Evolutionary conservation across 768 basidiomycete species (phyloP), one percentile per base, ranked within the genome.

Genomic region (Pleurotus eryngii): DNA sequence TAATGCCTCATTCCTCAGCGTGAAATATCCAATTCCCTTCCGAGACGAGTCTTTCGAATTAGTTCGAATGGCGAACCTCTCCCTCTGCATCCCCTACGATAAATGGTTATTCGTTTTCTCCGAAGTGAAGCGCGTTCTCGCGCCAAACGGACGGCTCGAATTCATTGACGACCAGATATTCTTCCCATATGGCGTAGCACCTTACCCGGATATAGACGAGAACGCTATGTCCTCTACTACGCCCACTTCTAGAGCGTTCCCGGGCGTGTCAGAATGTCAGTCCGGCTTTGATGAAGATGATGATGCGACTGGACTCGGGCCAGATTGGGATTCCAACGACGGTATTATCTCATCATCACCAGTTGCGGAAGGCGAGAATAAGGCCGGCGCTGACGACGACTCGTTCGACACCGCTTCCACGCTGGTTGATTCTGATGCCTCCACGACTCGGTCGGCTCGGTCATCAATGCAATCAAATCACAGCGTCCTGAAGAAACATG

Each of bases 1-100:
- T 11, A 1, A 35, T 11, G 30, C 30, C 4, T 9, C 30, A 3
- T 3, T 35, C 8, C 2, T 3, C 58, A 87, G 85, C 64, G 67
- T 86, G 35, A 78, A 78, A 61, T 74, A 80, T 59, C 65, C 70
- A 26, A 72, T 91, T 24, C 89, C 90, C 0, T 90, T 90, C 59
- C 73, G 77, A 0, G 77, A 81, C 62, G 73, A 80, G 48, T 75
- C 76, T 2, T 91, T 92, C 60, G 88, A 92, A 62, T 74, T 85
- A 53, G 83, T 93, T 43, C 79, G 90, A 37, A 83, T 92, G 79
- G 84, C 88, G 11, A 84, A 89, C 59, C 72, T 90, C 8, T 72
- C 76, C 9, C 74, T 88, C 12, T 81, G 80, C 63, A 76, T 93
- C 48, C 88, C 89, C 0, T 68, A 76, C 45, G 72, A 78, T 4